Evolutionary conservation across 1,139 yeast genomes (phyloP).

Genomic region (Pichia sp.): DNA sequence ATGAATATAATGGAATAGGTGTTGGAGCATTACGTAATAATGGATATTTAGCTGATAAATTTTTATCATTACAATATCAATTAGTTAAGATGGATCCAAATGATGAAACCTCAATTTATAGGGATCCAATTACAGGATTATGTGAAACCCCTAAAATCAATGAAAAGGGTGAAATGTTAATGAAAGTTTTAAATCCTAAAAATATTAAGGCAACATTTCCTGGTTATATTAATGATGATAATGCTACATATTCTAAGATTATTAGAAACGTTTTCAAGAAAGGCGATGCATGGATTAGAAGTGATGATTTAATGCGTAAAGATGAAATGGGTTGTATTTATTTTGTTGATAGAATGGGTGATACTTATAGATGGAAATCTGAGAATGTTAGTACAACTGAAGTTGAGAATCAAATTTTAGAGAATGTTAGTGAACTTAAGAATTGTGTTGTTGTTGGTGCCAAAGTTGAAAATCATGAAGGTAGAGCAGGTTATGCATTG

Average conservation of each 20-base stretch:
- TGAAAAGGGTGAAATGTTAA: constrained; percentile 84
- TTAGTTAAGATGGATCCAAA: constrained; percentile 76
- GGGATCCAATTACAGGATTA: constrained; percentile 60
- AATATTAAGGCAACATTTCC: constrained; percentile 71
- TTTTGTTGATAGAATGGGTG: constrained; percentile 91
- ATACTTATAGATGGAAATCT: constrained; percentile 94
- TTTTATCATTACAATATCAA: constrained; percentile 49
- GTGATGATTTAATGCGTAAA: constrained; percentile 73
- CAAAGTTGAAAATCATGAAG: constrained; percentile 80
- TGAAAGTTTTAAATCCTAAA: constrained; percentile 61
- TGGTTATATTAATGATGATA: constrained; percentile 78
- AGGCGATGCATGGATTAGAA: constrained; percentile 90
- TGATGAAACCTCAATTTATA: constrained; percentile 63
- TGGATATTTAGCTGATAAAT: constrained; percentile 54
- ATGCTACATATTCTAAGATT: constrained; percentile 73
- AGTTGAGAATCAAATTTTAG: constrained; percentile 65
- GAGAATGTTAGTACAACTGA: constrained; percentile 94
- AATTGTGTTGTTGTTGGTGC: constrained; percentile 89
- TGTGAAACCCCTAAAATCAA: constrained; percentile 41
- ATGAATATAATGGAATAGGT: constrained; percentile 71
- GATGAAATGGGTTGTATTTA: constrained; percentile 68
- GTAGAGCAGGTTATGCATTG: constrained; percentile 90
- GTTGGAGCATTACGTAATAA: constrained; percentile 86
- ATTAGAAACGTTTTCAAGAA: constrained; percentile 63
- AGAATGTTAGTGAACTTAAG: constrained; percentile 39